Percentiles rank a stretch among this genome's conserved stretches.
phyloP scores from a whole-genome alignment of 441 rosid species.

The Raphanus hybrid region DNA sequence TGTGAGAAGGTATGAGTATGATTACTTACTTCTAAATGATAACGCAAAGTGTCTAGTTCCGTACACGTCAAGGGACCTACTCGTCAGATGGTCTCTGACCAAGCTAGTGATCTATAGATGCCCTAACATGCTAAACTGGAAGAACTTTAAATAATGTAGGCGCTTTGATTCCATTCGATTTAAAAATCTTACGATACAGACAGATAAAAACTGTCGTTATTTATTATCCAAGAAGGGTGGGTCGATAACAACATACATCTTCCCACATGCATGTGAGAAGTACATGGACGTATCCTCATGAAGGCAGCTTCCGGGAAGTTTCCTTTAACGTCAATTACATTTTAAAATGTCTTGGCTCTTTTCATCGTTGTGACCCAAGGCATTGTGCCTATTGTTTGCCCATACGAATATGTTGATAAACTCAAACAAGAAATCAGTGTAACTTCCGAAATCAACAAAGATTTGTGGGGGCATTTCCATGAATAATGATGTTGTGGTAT shows the following conservation, averaged over 20 bases:
- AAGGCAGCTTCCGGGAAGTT: constrained; percentile 43
- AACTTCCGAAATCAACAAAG: constrained; percentile 29
- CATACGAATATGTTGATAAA: constrained; percentile 28
- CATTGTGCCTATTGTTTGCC: constrained; percentile 15
- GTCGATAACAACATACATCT: constrained; percentile 23
- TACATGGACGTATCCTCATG: constrained; percentile 29
- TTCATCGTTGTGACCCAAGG: constrained; percentile 26
- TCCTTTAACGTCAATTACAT: constrained; percentile 14
- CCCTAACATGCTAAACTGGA: background rate
- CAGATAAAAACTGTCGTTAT: background rate
- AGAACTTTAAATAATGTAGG: background rate
- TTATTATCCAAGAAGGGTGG: constrained; percentile 8
- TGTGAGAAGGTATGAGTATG: constrained; percentile 13
- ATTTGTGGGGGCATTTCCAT: constrained; percentile 36
- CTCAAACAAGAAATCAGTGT: constrained; percentile 23
- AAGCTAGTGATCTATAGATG: constrained; percentile 5
- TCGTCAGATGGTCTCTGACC: constrained; percentile 16
- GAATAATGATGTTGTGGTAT: constrained; percentile 19
- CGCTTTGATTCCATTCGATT: constrained; percentile 2
- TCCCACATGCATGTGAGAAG: constrained; percentile 39
- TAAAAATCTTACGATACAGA: background rate
- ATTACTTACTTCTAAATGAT: constrained; percentile 18
- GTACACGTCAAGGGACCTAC: constrained; percentile 17
- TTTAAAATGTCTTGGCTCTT: constrained; percentile 11
- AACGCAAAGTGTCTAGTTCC: constrained; percentile 15